Evolutionary conservation across 768 basidiomycete species (phyloP).

Genomic region (Boletellus ananas): DNA sequence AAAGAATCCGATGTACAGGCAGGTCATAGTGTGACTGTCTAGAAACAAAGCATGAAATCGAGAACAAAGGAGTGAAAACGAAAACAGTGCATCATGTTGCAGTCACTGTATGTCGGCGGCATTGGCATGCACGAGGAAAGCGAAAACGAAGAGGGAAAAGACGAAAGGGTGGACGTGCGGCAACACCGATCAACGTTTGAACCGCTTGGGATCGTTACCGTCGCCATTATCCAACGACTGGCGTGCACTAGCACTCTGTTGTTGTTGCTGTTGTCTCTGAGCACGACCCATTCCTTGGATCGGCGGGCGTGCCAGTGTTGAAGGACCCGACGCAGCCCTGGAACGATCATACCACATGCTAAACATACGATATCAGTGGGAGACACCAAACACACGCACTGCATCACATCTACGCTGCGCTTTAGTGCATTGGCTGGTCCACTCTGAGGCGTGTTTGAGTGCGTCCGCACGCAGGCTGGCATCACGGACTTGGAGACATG

Average conservation of each 20-base stretch:
- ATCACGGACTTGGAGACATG: slow-evolving; percentile 2
- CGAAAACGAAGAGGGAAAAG: background rate
- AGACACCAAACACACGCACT: slow-evolving; percentile 17
- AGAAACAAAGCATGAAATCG: too few relatives aligned
- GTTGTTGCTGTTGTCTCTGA: slow-evolving; percentile 31
- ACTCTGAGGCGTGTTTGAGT: background rate
- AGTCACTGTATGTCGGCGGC: background rate
- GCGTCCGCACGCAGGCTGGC: slow-evolving; percentile 8
- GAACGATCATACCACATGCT: background rate
- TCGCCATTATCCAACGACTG: slow-evolving; percentile 28
- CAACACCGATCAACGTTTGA: slow-evolving; percentile 30
- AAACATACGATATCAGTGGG: background rate
- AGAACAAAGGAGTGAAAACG: too few relatives aligned
- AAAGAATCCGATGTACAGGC: background rate
- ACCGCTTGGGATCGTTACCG: slow-evolving; percentile 36
- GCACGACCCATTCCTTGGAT: slow-evolving; percentile 40
- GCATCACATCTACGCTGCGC: slow-evolving; percentile 33
- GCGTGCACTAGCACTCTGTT: slow-evolving; percentile 9
- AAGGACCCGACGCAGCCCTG: slow-evolving; percentile 18
- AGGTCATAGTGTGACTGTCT: too few relatives aligned
- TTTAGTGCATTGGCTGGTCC: slow-evolving; percentile 25
- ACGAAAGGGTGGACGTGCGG: too few relatives aligned
- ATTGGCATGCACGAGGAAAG: background rate
- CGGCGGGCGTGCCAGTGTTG: slow-evolving; percentile 15
- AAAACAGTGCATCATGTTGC: too few relatives aligned